Conservation (phyloP, 2,329 filamentous ascomycete species). For the Nothophaeocryptopus gaeumannii region DNA sequence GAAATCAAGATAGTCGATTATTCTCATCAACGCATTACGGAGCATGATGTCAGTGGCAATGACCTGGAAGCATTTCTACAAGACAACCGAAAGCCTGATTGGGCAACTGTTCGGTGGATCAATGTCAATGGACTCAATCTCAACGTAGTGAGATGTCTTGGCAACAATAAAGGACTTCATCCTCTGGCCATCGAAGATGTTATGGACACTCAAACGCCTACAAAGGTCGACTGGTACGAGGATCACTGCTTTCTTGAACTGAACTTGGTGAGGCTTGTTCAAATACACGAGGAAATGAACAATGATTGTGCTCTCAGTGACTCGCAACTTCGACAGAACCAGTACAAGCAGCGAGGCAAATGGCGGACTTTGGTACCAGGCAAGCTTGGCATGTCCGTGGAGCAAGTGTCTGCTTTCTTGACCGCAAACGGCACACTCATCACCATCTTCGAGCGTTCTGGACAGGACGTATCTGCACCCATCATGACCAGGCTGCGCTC, state of each 20-base stretch:
- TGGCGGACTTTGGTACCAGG: constrained; percentile 19
- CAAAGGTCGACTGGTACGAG: constrained; percentile 83
- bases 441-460: constrained; percentile 87
- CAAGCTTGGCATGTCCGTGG: constrained; percentile 59
- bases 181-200: constrained; percentile 83
- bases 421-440: constrained; percentile 85
- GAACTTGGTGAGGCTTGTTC: constrained; percentile 66
- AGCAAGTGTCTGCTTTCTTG: constrained; percentile 88
- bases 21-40: constrained; percentile 57
- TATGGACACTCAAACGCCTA: constrained; percentile 76
- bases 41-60: constrained; percentile 68
- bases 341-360: constrained; percentile 10
- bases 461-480: constrained; percentile 75
- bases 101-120: constrained; percentile 85
- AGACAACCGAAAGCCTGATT: constrained; percentile 58
- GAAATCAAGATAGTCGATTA: constrained; percentile 87
- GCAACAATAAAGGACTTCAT: constrained; percentile 74
- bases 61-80: constrained; percentile 66
- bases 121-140: constrained; percentile 89
- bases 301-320: not conserved
- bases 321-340: no score
- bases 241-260: constrained; percentile 46
- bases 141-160: constrained; percentile 80
- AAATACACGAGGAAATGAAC: constrained; percentile 54
- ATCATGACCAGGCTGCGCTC: constrained; percentile 74